Conservation (phyloP, 2,329 filamentous ascomycete species). For the Penicillium sp. region DNA sequence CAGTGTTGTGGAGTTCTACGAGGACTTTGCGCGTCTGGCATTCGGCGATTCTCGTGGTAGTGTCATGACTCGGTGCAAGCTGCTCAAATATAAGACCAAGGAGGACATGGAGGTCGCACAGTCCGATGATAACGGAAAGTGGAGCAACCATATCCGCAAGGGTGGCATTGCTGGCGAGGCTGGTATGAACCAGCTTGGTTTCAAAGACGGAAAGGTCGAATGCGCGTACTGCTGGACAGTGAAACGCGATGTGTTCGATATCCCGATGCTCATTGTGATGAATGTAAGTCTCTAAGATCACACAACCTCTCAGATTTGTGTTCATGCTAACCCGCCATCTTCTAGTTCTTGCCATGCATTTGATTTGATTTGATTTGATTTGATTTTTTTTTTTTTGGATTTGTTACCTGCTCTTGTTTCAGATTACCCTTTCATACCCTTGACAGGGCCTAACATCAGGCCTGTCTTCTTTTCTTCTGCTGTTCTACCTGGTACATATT, state of each 20-base stretch:
- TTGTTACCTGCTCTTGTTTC: conserved; percentile 6
- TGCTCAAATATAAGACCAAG: conserved; percentile 85
- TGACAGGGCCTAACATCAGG: conserved; percentile 5
- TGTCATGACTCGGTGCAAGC: conserved; percentile 76
- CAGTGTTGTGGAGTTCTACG: conserved; percentile 89
- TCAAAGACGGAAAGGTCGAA: conserved; percentile 85
- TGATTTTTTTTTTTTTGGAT: too few relatives aligned
- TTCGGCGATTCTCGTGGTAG: conserved; percentile 87
- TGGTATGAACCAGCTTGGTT: conserved; percentile 74
- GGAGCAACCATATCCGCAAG: conserved; percentile 44
- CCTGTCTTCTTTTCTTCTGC: conserved; percentile 13
- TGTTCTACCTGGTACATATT: conserved; percentile 17
- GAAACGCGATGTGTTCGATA: conserved; percentile 94
- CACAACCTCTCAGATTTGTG: not conserved
- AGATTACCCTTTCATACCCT: conserved; percentile 17
- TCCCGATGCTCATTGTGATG: conserved; percentile 97
- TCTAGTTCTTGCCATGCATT: conserved; percentile 48
- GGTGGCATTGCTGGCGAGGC: conserved; percentile 51
- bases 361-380: conserved; percentile 26
- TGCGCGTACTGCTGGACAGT: conserved; percentile 97
- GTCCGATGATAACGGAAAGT: conserved; percentile 48
- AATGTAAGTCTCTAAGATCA: conserved; percentile 66
- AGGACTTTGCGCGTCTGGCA: conserved; percentile 88
- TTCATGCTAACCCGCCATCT: conserved; percentile 11
- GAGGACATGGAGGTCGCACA: conserved; percentile 50